These are phyloP conservation scores for Condylostoma magnum DNA, from an alignment of 169 alveolate species.

Conservation along the genomic window DNA sequence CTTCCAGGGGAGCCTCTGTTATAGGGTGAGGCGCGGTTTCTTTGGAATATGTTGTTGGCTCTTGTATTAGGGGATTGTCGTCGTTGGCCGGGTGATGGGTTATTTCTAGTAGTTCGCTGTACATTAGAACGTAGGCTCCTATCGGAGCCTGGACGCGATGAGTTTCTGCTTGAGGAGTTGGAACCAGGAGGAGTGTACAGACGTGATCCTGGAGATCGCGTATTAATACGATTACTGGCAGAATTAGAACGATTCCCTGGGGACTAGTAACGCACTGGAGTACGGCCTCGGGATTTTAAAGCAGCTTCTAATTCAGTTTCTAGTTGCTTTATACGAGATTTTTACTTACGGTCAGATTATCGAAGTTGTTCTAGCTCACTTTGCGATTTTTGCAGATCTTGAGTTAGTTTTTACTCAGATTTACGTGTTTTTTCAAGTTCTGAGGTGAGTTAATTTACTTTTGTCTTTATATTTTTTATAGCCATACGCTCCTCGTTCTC, in stretches of 20 bases:
- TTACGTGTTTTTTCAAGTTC: constrained; percentile 15
- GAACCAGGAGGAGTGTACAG: not conserved
- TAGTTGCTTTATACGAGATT: constrained; percentile 2
- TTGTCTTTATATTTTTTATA: constrained; percentile 2
- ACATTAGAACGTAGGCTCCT: too few species aligned
- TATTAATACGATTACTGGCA: not conserved
- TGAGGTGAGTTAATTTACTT: not conserved
- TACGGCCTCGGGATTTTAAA: not conserved
- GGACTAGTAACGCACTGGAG: not conserved
- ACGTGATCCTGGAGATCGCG: not conserved
- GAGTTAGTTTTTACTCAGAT: not conserved
- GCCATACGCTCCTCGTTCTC: not conserved
- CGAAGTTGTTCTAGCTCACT: constrained; percentile 11
- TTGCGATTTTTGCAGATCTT: not conserved
- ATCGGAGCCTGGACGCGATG: constrained; percentile 18
- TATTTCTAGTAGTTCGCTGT: too few species aligned
- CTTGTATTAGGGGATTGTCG: not conserved
- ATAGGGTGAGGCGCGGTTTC: not conserved
- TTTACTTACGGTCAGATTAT: constrained; percentile 19
- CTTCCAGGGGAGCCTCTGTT: not conserved
- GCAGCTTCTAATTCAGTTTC: constrained; percentile 21
- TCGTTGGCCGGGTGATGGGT: not conserved
- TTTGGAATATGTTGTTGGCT: not conserved
- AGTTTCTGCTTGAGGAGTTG: not conserved
- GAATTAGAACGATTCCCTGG: not conserved